Conservation (phyloP, 371 early-diverging fungal genomes). For the Mortierella sp. region DNA sequence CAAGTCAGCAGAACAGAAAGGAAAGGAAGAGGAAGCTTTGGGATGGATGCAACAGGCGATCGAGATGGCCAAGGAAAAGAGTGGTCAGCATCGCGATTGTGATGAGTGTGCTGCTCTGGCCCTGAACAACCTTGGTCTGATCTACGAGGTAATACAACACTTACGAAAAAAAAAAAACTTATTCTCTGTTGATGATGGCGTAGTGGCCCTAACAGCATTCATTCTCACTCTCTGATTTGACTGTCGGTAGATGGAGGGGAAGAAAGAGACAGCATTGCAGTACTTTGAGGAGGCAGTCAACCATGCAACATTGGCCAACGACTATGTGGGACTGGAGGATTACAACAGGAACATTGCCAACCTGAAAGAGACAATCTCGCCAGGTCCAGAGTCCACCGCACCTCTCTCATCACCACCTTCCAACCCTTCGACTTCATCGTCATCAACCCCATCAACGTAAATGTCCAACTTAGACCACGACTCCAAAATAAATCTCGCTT, state of each 20-base stretch:
- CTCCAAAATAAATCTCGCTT: too few species aligned
- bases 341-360: constrained; percentile 33
- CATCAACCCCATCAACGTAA: constrained; percentile 6
- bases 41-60: constrained; percentile 53
- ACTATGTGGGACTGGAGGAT: constrained; percentile 46
- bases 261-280: constrained; percentile 22
- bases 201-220: too few species aligned
- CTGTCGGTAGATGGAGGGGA: constrained; percentile 45
- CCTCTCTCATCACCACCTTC: background rate
- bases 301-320: constrained; percentile 39
- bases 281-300: constrained; percentile 38
- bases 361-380: constrained; percentile 7
- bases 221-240: too few species aligned
- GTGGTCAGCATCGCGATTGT: constrained; percentile 44
- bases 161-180: too few species aligned
- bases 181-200: too few species aligned
- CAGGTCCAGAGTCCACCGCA: background rate
- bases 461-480: constrained; percentile 2
- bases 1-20: constrained; percentile 15
- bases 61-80: constrained; percentile 39
- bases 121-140: constrained; percentile 40
- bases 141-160: constrained; percentile 31
- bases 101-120: constrained; percentile 47
- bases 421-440: background rate
- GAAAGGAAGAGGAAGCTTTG: constrained; percentile 43